phyloP scores from a whole-genome alignment of 2,329 filamentous ascomycete genomes.

The Aspergillus carbonarius region DNA sequence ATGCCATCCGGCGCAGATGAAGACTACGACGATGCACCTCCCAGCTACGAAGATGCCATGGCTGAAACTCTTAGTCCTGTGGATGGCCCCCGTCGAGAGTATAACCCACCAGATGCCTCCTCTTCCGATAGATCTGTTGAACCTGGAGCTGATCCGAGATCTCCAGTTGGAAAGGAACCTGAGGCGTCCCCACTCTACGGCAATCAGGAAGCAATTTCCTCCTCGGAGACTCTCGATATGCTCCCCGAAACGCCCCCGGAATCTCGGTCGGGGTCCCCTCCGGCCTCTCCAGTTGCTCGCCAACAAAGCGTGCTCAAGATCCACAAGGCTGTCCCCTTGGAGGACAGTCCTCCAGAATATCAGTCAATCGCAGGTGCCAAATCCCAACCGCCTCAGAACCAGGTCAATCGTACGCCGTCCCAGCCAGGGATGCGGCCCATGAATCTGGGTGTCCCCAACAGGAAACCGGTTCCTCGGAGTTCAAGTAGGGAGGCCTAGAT shows the following conservation, averaged over 20 bases:
- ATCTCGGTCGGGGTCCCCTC: constrained; percentile 35
- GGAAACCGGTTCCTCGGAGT: constrained; percentile 40
- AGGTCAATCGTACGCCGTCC: constrained; percentile 22
- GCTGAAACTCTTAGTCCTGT: constrained; percentile 74
- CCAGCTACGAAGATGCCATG: constrained; percentile 92
- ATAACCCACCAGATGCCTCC: constrained; percentile 45
- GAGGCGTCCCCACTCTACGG: constrained; percentile 26
- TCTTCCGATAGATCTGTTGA: constrained; percentile 31
- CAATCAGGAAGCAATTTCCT: constrained; percentile 27
- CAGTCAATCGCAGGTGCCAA: constrained; percentile 26
- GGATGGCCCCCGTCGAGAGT: constrained; percentile 62
- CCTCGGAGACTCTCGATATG: constrained; percentile 42
- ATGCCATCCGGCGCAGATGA: constrained; percentile 25
- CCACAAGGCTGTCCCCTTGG: constrained; percentile 23
- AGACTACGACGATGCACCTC: constrained; percentile 71
- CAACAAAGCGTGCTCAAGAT: constrained; percentile 36
- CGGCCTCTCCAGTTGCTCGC: constrained; percentile 30
- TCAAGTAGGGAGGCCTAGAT: constrained; percentile 11
- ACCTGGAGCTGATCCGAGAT: constrained; percentile 40
- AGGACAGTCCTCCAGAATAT: constrained; percentile 35
- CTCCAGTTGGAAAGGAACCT: constrained; percentile 33
- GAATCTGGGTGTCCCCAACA: constrained; percentile 39
- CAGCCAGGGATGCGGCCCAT: constrained; percentile 28
- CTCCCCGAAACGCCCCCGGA: constrained; percentile 38
- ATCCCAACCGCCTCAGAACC: constrained; percentile 11